These are phyloP conservation scores for Galeopsis tetrahit DNA, from an alignment of 257 asterid genomes.

Conservation along the genomic window DNA sequence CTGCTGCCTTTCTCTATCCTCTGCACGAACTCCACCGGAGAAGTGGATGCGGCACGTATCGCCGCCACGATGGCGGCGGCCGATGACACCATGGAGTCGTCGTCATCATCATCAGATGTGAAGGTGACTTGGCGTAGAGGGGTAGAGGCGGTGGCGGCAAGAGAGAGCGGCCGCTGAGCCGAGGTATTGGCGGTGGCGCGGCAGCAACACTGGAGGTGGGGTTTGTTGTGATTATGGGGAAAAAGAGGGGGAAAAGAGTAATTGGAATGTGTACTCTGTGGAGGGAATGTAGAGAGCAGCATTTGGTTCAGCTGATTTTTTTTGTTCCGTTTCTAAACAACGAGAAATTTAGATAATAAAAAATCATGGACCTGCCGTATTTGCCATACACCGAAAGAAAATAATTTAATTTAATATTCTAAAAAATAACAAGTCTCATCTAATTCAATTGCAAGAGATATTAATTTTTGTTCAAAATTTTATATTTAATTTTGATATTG, in stretches of 20 bases:
- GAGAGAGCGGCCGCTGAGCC: constrained; percentile 50
- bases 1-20: constrained; percentile 57
- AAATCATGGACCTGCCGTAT: too few species aligned
- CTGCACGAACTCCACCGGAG: constrained; percentile 91
- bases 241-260: constrained; percentile 41
- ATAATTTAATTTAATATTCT: too few species aligned
- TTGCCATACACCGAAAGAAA: too few species aligned
- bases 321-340: neutral
- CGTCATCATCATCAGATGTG: constrained; percentile 46
- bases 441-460: too few species aligned
- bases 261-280: constrained; percentile 45
- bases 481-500: too few species aligned
- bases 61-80: constrained; percentile 82
- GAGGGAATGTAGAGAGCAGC: constrained; percentile 67
- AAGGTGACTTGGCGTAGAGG: constrained; percentile 59
- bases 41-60: constrained; percentile 70
- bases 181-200: constrained; percentile 52
- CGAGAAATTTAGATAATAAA: neutral
- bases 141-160: constrained; percentile 50
- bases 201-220: constrained; percentile 46
- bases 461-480: too few species aligned
- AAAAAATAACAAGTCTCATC: too few species aligned
- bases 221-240: constrained; percentile 36
- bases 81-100: constrained; percentile 60
- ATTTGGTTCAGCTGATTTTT: constrained; percentile 33